Conservation (phyloP, 768 basidiomycete species). For the Boletus rufocinnamomeus region DNA sequence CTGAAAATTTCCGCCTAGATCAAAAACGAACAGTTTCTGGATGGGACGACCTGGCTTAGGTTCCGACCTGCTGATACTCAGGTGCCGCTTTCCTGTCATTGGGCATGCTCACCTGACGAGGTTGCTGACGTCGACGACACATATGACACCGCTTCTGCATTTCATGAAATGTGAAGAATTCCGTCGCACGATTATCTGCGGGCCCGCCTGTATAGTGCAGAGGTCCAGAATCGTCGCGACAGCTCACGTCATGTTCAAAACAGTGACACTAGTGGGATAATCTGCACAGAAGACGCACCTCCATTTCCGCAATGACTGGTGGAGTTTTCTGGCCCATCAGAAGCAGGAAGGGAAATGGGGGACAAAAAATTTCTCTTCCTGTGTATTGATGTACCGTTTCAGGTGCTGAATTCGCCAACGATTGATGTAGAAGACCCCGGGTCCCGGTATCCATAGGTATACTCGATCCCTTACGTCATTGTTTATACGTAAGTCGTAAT, state of each 20-base stretch:
- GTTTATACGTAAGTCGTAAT: too few relatives aligned
- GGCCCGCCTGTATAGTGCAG: neutral
- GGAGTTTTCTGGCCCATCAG: neutral
- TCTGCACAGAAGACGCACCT: neutral
- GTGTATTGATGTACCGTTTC: constrained; percentile 4
- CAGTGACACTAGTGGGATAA: neutral
- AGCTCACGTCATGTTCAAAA: constrained; percentile 2
- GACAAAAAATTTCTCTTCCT: neutral
- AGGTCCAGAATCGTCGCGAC: neutral
- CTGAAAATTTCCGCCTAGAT: neutral
- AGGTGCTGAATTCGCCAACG: neutral
- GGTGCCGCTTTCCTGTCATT: neutral
- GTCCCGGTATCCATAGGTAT: neutral
- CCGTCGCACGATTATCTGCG: neutral
- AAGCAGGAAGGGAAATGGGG: neutral
- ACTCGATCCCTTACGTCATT: neutral
- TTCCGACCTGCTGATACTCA: neutral
- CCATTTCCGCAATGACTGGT: neutral
- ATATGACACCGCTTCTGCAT: neutral
- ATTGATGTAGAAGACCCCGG: neutral
- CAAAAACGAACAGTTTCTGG: neutral
- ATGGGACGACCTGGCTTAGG: constrained; percentile 3
- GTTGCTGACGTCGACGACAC: neutral
- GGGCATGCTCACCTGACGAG: neutral
- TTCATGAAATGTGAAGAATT: neutral